A percentile compares a stretch with the other conserved stretches of the same genome.
These are phyloP conservation scores for Cryptosporidium felis DNA, from an alignment of 169 alveolate genomes.

Conservation along the genomic window DNA sequence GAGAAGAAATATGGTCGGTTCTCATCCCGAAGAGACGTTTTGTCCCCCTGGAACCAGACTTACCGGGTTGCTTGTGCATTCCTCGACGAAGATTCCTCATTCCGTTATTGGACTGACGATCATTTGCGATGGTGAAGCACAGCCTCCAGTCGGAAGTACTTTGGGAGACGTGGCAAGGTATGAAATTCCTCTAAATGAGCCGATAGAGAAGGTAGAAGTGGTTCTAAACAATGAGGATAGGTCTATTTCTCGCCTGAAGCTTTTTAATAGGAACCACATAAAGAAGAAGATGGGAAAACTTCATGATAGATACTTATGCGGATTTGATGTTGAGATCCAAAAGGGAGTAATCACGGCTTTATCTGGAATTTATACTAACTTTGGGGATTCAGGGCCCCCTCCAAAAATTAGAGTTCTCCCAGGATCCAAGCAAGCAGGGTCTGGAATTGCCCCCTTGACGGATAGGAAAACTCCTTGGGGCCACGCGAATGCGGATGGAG, in stretches of 20 bases:
- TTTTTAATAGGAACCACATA: conserved; percentile 34
- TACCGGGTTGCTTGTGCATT: conserved; percentile 42
- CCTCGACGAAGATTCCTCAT: conserved; percentile 15
- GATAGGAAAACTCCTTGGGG: conserved; percentile 73
- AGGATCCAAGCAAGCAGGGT: conserved; percentile 23
- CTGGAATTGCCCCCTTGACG: conserved; percentile 57
- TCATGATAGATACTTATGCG: conserved; percentile 42
- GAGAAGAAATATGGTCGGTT: conserved; percentile 14
- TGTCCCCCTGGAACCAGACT: conserved; percentile 62
- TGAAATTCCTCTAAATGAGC: conserved; percentile 63
- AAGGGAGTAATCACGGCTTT: conserved; percentile 40
- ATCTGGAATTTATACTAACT: conserved; percentile 56
- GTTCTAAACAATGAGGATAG: conserved; percentile 47
- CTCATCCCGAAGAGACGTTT: conserved; percentile 43
- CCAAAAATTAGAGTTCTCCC: conserved; percentile 46
- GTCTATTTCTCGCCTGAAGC: conserved; percentile 33
- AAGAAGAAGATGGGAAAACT: conserved; percentile 58
- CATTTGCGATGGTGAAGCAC: conserved; percentile 54
- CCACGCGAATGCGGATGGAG: conserved; percentile 68
- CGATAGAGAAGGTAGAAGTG: conserved; percentile 60
- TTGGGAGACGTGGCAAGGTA: conserved; percentile 56
- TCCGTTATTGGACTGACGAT: conserved; percentile 60
- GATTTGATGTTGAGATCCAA: conserved; percentile 58
- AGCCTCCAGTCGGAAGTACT: conserved; percentile 65
- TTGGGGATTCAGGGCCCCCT: conserved; percentile 70